Conservation (phyloP, 2,329 filamentous ascomycete genomes). For the Orbilia oligospora region DNA sequence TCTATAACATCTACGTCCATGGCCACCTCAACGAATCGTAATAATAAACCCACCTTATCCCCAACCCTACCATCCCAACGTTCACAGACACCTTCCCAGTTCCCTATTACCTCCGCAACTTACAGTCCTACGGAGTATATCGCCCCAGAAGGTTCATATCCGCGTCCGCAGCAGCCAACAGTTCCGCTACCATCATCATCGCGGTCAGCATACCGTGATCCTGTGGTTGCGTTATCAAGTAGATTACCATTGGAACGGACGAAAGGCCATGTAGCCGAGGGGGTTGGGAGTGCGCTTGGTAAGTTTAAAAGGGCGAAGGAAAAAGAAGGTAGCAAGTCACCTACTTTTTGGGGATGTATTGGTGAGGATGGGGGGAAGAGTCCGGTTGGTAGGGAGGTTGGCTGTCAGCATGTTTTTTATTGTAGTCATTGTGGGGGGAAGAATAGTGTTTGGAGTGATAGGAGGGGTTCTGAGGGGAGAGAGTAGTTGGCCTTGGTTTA, state of each 20-base stretch:
- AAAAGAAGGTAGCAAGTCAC: neutral
- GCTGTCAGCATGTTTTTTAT: conserved; percentile 14
- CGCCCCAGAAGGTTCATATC: neutral
- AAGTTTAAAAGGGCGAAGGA: neutral
- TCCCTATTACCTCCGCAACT: neutral
- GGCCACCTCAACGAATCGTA: neutral
- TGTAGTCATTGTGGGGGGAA: conserved; percentile 22
- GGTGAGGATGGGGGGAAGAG: neutral
- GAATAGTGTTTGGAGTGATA: conserved; percentile 32
- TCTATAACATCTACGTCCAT: neutral
- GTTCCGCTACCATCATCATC: neutral
- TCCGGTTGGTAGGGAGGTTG: neutral
- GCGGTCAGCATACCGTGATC: neutral
- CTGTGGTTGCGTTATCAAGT: neutral
- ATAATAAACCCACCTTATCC: too few species aligned
- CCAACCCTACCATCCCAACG: too few species aligned
- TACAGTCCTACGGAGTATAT: neutral
- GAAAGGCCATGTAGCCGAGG: neutral
- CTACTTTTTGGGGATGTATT: conserved; percentile 2
- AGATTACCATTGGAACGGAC: neutral
- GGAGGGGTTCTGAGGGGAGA: neutral
- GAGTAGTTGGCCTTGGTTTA: too few species aligned
- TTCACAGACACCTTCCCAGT: neutral
- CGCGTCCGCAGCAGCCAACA: neutral
- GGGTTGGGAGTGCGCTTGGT: neutral